Evolutionary conservation across 129 eudicot species (phyloP).

Genomic region (Arctium lappa): DNA sequence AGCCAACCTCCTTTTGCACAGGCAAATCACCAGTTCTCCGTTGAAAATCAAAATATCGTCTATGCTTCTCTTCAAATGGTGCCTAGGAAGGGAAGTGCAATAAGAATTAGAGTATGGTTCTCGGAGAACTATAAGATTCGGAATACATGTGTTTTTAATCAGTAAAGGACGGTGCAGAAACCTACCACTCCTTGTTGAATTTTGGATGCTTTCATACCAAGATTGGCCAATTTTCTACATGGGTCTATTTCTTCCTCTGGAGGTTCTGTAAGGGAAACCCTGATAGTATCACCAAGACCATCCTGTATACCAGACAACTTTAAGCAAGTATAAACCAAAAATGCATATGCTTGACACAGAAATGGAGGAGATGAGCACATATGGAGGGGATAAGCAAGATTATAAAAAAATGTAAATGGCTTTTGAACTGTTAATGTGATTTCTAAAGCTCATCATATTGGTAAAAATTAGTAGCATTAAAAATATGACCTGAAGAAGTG

Average conservation of each 20-base stretch:
- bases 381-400: neutral
- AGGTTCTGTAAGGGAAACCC: constrained; percentile 94
- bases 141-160: neutral
- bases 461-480: neutral
- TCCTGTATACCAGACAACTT: constrained; percentile 47
- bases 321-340: neutral
- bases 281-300: constrained; percentile 95
- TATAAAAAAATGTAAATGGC: neutral
- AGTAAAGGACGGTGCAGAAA: neutral
- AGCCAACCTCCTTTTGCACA: constrained; percentile 85
- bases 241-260: constrained; percentile 98
- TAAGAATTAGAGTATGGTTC: constrained; percentile 3
- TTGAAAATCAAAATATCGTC: constrained; percentile 94
- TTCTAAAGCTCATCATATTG: neutral
- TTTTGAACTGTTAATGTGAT: neutral
- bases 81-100: constrained; percentile 40
- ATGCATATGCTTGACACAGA: neutral
- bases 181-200: constrained; percentile 98
- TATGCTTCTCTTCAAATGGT: constrained; percentile 89
- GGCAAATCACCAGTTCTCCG: constrained; percentile 95
- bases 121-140: neutral
- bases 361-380: neutral
- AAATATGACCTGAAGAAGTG: constrained; percentile 81
- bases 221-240: constrained; percentile 87
- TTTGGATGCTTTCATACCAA: constrained; percentile 78